Conservation (phyloP, 345 rosid genomes). For the Combretum micranthum region DNA sequence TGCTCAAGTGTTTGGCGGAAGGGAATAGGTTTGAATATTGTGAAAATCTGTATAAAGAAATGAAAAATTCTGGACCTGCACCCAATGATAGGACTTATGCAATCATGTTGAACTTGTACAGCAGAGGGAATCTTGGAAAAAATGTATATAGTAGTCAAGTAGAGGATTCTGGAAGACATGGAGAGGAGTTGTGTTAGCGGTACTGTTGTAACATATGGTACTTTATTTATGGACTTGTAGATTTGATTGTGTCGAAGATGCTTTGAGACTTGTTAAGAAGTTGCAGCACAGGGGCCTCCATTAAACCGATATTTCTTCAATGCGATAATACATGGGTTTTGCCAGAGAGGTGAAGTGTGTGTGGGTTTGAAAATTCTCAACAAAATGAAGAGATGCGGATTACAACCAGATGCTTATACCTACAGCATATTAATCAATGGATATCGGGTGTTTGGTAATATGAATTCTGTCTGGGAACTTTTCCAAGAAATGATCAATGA, state of each 20-base stretch:
- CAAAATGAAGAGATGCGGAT: slow-evolving; percentile 35
- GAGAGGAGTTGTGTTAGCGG: slow-evolving; percentile 27
- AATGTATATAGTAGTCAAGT: slow-evolving; percentile 21
- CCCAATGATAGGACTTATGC: slow-evolving; percentile 45
- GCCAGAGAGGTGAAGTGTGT: slow-evolving; percentile 29
- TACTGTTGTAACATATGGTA: slow-evolving; percentile 32
- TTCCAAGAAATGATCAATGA: slow-evolving; percentile 31
- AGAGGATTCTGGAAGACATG: slow-evolving; percentile 33
- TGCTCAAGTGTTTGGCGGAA: slow-evolving; percentile 45
- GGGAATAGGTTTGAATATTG: slow-evolving; percentile 18
- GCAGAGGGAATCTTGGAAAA: slow-evolving; percentile 20
- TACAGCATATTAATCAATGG: slow-evolving; percentile 41
- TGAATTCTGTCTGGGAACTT: slow-evolving; percentile 31
- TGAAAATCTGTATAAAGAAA: slow-evolving; percentile 23
- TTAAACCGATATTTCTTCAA: slow-evolving; percentile 41
- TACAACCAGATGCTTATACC: slow-evolving; percentile 36
- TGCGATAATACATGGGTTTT: slow-evolving; percentile 45
- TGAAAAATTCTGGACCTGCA: slow-evolving; percentile 37
- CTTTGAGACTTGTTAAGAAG: slow-evolving; percentile 20
- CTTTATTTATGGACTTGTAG: slow-evolving; percentile 40
- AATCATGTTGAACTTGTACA: slow-evolving; percentile 38
- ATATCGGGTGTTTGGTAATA: slow-evolving; percentile 24
- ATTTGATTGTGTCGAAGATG: slow-evolving; percentile 25
- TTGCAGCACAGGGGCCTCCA: slow-evolving; percentile 17
- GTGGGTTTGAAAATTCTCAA: slow-evolving; percentile 32